Base-by-base conservation (phyloP, 768 basidiomycete genomes). In the Cantharellus anzutake region DNA sequence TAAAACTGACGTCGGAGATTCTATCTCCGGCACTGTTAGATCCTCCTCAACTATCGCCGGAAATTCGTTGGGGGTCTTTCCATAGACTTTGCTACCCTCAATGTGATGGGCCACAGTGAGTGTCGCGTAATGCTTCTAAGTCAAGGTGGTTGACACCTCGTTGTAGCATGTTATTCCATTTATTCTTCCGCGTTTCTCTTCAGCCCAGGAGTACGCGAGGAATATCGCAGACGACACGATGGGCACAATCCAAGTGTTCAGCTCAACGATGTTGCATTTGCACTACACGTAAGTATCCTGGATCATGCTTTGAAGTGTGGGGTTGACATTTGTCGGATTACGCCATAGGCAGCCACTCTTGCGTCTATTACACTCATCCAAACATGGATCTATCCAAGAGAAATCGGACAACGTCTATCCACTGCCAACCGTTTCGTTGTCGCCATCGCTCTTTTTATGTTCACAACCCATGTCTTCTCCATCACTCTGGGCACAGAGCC, bases 251-350 rank as follows among this genome's bases (percentile, higher is more conserved):
- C 72, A 0, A 66, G 71, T 34, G 70, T 74, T 34, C 63, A 66
- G 1, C 40, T 48, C 4, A 69, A 71, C 51, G 75, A 76, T 62
- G 63, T 74, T 41, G 73, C 67, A 4, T 76, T 76, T 59, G 67
- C 70, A 1, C 35, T 66, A 2, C 74, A 75, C 59, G 70, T 65
- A 11, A 39, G 64, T 60, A 55, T 55, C 52, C 35, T 37, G 52
- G 11, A 55, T 55, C 11, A 55, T 11, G 11, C 52, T 11, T 29
- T 11, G 14, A 42, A 4, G 42, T 56, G 14, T 55, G 7, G 11
- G 14, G 11, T 37, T 55, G 44, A 48, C 34, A 11, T 55, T 55
- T 38, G 14, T 14, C 42, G 14, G 5, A 41, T 41, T 37, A 37
- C 16, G 41, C 42, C 42, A 40, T 38, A 61, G 58, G 70, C 70